Evolutionary conservation across 2,329 filamentous ascomycete genomes (phyloP).

Genomic region (Plectosphaerella plurivora): DNA sequence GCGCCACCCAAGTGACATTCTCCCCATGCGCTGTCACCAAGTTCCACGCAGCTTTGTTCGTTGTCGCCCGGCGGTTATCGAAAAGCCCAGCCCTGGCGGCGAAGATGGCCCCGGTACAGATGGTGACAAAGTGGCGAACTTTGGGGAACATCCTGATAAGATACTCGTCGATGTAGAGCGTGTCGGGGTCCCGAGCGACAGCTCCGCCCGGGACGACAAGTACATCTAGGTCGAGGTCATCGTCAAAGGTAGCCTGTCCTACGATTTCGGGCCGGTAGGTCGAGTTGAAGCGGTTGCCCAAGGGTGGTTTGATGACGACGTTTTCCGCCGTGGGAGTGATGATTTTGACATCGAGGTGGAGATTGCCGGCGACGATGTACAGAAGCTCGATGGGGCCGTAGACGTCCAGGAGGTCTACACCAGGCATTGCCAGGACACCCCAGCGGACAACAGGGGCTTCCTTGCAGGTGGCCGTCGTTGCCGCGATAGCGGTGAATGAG

Average conservation of each 20-base stretch:
- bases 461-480: neutral
- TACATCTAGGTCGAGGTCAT: constrained; percentile 53
- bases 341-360: constrained; percentile 31
- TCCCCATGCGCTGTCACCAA: constrained; percentile 40
- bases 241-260: constrained; percentile 48
- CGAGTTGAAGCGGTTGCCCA: constrained; percentile 24
- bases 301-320: constrained; percentile 27
- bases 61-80: constrained; percentile 57
- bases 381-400: constrained; percentile 14
- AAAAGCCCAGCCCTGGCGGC: constrained; percentile 55
- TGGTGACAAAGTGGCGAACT: constrained; percentile 53
- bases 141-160: constrained; percentile 32
- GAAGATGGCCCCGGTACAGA: constrained; percentile 62
- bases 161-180: constrained; percentile 34
- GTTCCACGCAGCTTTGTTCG: constrained; percentile 58
- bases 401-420: constrained; percentile 15
- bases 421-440: constrained; percentile 11
- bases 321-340: constrained; percentile 34
- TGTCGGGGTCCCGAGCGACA: constrained; percentile 36
- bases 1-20: constrained; percentile 53
- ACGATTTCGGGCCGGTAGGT: constrained; percentile 29
- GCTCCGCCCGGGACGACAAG: constrained; percentile 62
- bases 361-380: constrained; percentile 11
- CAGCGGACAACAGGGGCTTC: constrained; percentile 7
- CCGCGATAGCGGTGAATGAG: neutral